Evolutionary conservation across 805 yeast genomes (phyloP).

Genomic region (Jamesozyma hellenica): DNA sequence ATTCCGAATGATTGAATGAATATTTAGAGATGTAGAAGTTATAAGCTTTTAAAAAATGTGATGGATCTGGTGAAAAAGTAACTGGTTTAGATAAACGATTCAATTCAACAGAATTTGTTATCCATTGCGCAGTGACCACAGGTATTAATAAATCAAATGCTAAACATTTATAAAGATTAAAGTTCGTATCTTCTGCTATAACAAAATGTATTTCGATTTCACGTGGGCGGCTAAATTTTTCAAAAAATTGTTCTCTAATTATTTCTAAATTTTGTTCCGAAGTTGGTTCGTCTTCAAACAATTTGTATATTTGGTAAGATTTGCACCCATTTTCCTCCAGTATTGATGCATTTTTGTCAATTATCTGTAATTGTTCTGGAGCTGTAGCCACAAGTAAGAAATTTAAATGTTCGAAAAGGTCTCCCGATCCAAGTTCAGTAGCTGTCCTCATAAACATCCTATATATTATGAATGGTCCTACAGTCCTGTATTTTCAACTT

Average conservation of each 20-base stretch:
- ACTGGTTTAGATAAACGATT: conserved; percentile 14
- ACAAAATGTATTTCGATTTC: conserved; percentile 13
- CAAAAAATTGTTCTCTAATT: conserved; percentile 7
- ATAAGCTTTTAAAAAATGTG: conserved; percentile 48
- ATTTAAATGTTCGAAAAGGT: conserved; percentile 8
- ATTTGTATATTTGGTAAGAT: background rate
- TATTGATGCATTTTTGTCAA: background rate
- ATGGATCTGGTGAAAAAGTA: conserved; percentile 60
- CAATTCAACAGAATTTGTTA: conserved; percentile 11
- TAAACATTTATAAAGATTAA: conserved; percentile 17
- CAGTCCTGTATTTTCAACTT: too few relatives aligned
- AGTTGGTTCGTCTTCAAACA: background rate
- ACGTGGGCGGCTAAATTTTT: conserved; percentile 5
- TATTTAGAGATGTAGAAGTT: conserved; percentile 52
- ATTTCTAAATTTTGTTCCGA: background rate
- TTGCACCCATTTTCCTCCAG: conserved; percentile 1
- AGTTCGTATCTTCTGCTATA: conserved; percentile 11
- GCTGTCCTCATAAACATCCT: too few relatives aligned
- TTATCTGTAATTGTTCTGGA: conserved; percentile 2
- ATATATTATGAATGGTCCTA: too few relatives aligned
- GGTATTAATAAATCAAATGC: conserved; percentile 23
- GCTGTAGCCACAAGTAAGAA: conserved; percentile 12
- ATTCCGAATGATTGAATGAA: conserved; percentile 51
- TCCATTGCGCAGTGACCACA: conserved; percentile 19
- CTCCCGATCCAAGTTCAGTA: too few relatives aligned